Evolutionary conservation across 2,329 filamentous ascomycete genomes (phyloP), one percentile per base, ranked within the genome.

Genomic region (Venturiaceae sp.): DNA sequence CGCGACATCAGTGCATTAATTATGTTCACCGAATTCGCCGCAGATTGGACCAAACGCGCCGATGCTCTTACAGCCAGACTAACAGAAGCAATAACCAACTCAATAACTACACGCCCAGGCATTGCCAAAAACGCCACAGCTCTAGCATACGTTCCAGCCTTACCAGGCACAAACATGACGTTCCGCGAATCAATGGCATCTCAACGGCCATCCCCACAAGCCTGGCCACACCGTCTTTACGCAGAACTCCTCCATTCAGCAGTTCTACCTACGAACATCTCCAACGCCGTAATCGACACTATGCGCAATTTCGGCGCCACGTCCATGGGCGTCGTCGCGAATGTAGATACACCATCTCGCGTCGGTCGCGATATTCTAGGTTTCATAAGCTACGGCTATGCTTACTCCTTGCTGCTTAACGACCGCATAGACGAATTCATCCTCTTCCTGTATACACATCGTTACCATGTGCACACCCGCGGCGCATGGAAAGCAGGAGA

Each of bases 311-410:
- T 57, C 36, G 56, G 56, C 30, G 56, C 33, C 11, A 58, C 47
- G 11, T 53, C 44, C 33, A 26, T 54, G 21, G 56, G 56, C 47
- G 47, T 58, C 44, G 47, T 54, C 9, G 44, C 44, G 11, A 58
- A 58, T 13, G 56, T 58, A 8, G 56, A 21, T 9, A 16, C 2
- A 23, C 56, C 56, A 16, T 14, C 5, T 33, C 1, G 14, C 21
- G 19, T 3, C 16, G 41, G 30, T n/a, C 44, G 56, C n/a, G 56
- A 58, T 44, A 34, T 58, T 14, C 26, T 58, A 8, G 56, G 56
- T 16, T 58, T 58, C 34, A 58, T 58, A 9, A 26, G n/a, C 19
- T 58, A 58, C 36, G 47, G 56, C 21, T 54, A 58, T 30, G 56
- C 56, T 1, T 54, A 53, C 56, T 19, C 28, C 14, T 46, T 58